phyloP scores from a whole-genome alignment of 2,329 filamentous ascomycete genomes.

The Fonsecaea nubica region DNA sequence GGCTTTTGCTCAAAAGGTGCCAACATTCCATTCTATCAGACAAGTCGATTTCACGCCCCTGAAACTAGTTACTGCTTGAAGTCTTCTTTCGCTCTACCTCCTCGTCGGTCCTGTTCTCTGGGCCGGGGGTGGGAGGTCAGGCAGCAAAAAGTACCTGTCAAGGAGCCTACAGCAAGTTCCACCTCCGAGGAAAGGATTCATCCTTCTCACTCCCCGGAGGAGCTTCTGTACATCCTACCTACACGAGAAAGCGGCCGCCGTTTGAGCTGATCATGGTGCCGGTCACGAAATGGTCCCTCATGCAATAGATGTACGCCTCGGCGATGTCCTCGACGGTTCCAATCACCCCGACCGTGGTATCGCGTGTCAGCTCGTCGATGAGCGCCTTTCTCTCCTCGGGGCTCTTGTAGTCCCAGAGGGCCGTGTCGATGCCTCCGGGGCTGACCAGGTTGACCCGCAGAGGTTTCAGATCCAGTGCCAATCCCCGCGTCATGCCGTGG shows the following conservation, averaged over 20 bases:
- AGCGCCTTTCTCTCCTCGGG: slow-evolving; percentile 35
- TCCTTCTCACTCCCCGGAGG: neutral
- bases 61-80: too few relatives aligned
- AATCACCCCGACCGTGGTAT: slow-evolving; percentile 42
- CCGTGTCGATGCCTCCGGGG: slow-evolving; percentile 61
- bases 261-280: slow-evolving; percentile 53
- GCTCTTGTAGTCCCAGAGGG: slow-evolving; percentile 45
- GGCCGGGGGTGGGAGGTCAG: too few relatives aligned
- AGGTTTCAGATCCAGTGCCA: slow-evolving; percentile 68
- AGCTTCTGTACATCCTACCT: neutral
- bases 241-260: slow-evolving; percentile 44
- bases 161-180: too few relatives aligned
- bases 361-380: slow-evolving; percentile 22
- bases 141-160: too few relatives aligned
- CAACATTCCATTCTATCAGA: too few relatives aligned
- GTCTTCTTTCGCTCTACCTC: too few relatives aligned
- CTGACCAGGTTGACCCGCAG: slow-evolving; percentile 67
- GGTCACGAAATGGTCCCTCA: slow-evolving; percentile 55
- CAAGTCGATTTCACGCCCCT: too few relatives aligned
- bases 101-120: too few relatives aligned
- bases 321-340: slow-evolving; percentile 50
- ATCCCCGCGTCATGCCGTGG: slow-evolving; percentile 59
- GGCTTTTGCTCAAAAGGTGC: neutral
- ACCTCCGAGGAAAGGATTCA: neutral
- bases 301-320: slow-evolving; percentile 55